A percentile compares a stretch with the other conserved stretches of the same genome.
phyloP scores from a whole-genome alignment of 768 basidiomycete genomes.

The Lepiota brunneoincarnata region DNA sequence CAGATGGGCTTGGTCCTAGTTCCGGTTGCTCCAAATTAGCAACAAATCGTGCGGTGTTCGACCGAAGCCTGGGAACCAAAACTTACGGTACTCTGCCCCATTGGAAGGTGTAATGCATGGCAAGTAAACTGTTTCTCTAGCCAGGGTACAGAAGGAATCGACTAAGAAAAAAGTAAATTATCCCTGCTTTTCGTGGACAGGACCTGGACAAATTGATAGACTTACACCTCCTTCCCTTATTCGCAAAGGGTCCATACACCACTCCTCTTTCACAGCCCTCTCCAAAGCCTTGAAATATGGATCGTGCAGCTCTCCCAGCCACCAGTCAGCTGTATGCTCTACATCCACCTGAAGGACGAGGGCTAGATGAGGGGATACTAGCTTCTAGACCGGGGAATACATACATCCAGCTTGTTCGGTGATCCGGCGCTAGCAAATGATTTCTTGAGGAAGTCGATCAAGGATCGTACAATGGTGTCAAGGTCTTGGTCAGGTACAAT shows the following conservation, averaged over 20 bases:
- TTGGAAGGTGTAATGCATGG: constrained; percentile 87
- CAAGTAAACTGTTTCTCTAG: constrained; percentile 91
- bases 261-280: constrained; percentile 78
- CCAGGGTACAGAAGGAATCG: constrained; percentile 91
- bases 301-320: constrained; percentile 86
- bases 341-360: constrained; percentile 56
- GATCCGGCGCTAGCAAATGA: constrained; percentile 63
- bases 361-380: not conserved
- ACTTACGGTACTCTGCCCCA: constrained; percentile 87
- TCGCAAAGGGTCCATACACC: constrained; percentile 81
- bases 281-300: constrained; percentile 88
- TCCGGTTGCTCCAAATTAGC: constrained; percentile 4
- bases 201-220: constrained; percentile 13
- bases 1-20: constrained; percentile 88
- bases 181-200: not conserved
- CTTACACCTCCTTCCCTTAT: constrained; percentile 92
- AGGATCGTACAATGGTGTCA: constrained; percentile 56
- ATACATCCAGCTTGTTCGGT: constrained; percentile 70
- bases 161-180: constrained; percentile 39
- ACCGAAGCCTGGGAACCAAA: not conserved
- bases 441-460: constrained; percentile 55
- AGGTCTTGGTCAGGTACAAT: constrained; percentile 94
- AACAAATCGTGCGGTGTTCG: not conserved
- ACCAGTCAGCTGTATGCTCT: constrained; percentile 90
- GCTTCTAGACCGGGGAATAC: constrained; percentile 10